Evolutionary conservation across 2,329 filamentous ascomycete genomes (phyloP).

Genomic region (Fusarium sp.): DNA sequence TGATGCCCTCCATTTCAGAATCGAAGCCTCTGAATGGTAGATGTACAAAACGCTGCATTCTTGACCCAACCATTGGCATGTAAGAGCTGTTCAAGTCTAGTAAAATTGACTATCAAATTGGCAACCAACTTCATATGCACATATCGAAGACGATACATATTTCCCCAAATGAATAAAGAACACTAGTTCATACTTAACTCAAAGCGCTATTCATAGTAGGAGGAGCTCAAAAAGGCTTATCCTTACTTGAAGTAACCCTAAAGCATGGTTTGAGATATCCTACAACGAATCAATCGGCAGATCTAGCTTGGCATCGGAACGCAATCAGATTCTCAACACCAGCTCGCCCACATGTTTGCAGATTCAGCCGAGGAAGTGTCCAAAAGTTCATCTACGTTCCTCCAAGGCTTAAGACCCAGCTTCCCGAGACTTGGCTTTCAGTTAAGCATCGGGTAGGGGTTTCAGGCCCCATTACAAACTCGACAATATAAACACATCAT

Average conservation of each 20-base stretch:
- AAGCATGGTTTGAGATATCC: slow-evolving; percentile 9
- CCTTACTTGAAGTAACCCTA: background rate
- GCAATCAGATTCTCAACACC: slow-evolving; percentile 15
- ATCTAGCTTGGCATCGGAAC: slow-evolving; percentile 31
- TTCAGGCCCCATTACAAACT: slow-evolving; percentile 18
- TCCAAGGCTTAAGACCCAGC: slow-evolving; percentile 10
- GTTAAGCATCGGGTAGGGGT: slow-evolving; percentile 30
- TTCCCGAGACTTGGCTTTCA: slow-evolving; percentile 38
- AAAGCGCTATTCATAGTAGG: background rate
- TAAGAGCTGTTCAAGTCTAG: slow-evolving; percentile 3
- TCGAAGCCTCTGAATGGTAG: background rate
- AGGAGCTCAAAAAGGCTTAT: slow-evolving; percentile 5
- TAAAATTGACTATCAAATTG: background rate
- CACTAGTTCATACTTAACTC: background rate
- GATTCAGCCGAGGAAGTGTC: slow-evolving; percentile 17
- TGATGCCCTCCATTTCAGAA: background rate
- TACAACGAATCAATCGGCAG: slow-evolving; percentile 25
- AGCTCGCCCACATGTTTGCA: slow-evolving; percentile 28
- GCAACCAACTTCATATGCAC: background rate
- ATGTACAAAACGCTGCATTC: slow-evolving; percentile 20
- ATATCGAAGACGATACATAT: background rate
- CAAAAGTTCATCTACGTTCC: slow-evolving; percentile 2
- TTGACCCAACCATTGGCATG: slow-evolving; percentile 18
- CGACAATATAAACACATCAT: slow-evolving; percentile 13
- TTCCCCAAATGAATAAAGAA: background rate